Evolutionary conservation across 177 flowering plant species (phyloP), one percentile per base, ranked within the genome.

Genomic region (Telopea speciosissima): DNA sequence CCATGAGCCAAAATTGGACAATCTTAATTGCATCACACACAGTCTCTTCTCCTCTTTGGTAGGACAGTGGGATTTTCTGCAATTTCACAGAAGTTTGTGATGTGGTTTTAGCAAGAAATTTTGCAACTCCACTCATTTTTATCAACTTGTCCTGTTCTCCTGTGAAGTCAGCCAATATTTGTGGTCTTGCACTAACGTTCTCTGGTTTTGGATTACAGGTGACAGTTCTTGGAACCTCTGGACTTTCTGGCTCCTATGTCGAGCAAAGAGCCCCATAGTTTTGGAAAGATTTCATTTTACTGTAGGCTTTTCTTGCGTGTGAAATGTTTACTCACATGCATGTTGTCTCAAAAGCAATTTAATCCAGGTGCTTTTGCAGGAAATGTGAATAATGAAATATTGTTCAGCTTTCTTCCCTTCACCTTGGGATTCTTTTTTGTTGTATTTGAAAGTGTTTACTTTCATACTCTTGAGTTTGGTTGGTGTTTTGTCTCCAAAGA

Each of bases 191-290:
- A 52, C 13, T 24, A 33, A 24, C 62, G 17, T 31, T 19, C 16
- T 12, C 13, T 12, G 54, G 14, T 49, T 49, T 45, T 76, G 42
- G 21, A 14, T 73, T 82, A 75, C 90, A 90, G 96, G 81, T 90
- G 67, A 80, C 93, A 24, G 91, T 92, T 74, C 87, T 92, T 58
- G 96, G 92, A 25, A 92, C 97, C 25, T 92, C 96, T 69, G 95
- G 97, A 42, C 87, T 92, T 49, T 82, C 95, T 42, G 95, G 97
- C 19, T 92, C 96, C 4, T 92, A 92, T 66, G 77, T 90, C 16
- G 97, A 90, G 79, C 90, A 89, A 65, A 85, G 96, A 82, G 88
- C 85, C 22, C 40, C 63, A 42, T 78, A 26, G 31, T 3, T 49
- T 49, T 11, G 14, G 54, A 49, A 49, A 49, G 54, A 49, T 12